phyloP scores from a whole-genome alignment of 768 basidiomycete genomes.

The Tephrocybe sp. region DNA sequence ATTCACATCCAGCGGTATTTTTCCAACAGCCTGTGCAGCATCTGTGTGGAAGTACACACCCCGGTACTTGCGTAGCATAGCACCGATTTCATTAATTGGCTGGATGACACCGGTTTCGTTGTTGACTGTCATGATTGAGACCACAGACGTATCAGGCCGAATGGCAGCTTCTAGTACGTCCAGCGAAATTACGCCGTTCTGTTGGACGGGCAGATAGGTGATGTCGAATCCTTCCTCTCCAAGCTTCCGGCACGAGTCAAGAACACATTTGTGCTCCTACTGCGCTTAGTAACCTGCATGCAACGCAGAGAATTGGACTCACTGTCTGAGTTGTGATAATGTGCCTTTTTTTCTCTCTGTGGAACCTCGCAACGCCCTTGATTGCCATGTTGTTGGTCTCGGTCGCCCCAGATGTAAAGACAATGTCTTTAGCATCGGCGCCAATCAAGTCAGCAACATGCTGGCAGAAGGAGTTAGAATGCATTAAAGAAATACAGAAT shows the following conservation, averaged over 20 bases:
- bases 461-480: slow-evolving; percentile 36
- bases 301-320: slow-evolving; percentile 24
- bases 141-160: slow-evolving; percentile 88
- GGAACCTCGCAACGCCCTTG: slow-evolving; percentile 95
- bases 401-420: slow-evolving; percentile 98
- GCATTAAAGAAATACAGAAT: not conserved
- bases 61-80: slow-evolving; percentile 79
- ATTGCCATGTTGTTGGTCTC: slow-evolving; percentile 98
- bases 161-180: slow-evolving; percentile 83
- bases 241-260: slow-evolving; percentile 95
- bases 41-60: slow-evolving; percentile 97
- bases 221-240: slow-evolving; percentile 97
- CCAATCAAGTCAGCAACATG: slow-evolving; percentile 91
- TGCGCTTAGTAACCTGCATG: not conserved
- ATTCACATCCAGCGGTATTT: slow-evolving; percentile 91
- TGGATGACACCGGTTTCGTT: slow-evolving; percentile 99
- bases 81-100: slow-evolving; percentile 93
- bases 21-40: slow-evolving; percentile 93
- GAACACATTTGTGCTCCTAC: slow-evolving; percentile 98
- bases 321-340: slow-evolving; percentile 95
- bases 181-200: slow-evolving; percentile 81
- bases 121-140: slow-evolving; percentile 98
- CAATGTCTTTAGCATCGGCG: slow-evolving; percentile 91
- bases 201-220: slow-evolving; percentile 93
- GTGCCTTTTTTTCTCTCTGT: slow-evolving; percentile 91